Base-by-base conservation (phyloP, 805 yeast species). In the Candida succiphila region DNA sequence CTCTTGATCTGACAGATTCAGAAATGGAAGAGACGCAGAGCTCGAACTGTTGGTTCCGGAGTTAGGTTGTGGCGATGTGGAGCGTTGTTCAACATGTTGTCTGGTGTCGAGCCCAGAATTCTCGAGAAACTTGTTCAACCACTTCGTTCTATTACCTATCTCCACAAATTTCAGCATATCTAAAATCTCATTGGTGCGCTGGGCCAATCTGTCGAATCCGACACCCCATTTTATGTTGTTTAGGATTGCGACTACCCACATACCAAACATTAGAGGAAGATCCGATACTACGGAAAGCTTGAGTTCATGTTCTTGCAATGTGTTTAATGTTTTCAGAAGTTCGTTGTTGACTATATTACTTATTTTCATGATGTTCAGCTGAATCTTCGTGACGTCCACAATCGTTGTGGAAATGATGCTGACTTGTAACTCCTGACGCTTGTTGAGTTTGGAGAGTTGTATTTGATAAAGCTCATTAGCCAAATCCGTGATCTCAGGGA, bases 221-320 rank as follows among this genome's bases (percentile, higher is more conserved):
- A 46, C 38, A 3, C 52, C 51, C 82, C 86, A 78, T 42, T 71
- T 72, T 30, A 60, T 56, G 42, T 80, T 71, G 32, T 85, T 61
- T 32, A 78, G 57, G 29, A 60, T 63, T 41, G 82, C 88, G 30
- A 81, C 65, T 3, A 79, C 40, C 52, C 74, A 68, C n/a, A 79
- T 59, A 1, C 92, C 92, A 49, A 81, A 79, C 1, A 81, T 54
- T 10, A 81, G 49, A 0, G 94, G 94, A 19, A 83, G 48, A 49
- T 83, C 92, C 12, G 72, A 63, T 1, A 79, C 72, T 10, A 49
- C 40, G 10, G 58, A 53, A 12, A 57, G 35, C 17, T 45, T 50
- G 8, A 56, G 36, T 36, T 62, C 64, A 18, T 38, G 32, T 5
- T 46, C 48, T 37, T 54, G 62, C n/a, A 63, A 37, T 1, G 34